These are phyloP conservation scores for Hyaloperonospora brassicae DNA, from an alignment of 352 stramenopile genomes.

Conservation along the genomic window DNA sequence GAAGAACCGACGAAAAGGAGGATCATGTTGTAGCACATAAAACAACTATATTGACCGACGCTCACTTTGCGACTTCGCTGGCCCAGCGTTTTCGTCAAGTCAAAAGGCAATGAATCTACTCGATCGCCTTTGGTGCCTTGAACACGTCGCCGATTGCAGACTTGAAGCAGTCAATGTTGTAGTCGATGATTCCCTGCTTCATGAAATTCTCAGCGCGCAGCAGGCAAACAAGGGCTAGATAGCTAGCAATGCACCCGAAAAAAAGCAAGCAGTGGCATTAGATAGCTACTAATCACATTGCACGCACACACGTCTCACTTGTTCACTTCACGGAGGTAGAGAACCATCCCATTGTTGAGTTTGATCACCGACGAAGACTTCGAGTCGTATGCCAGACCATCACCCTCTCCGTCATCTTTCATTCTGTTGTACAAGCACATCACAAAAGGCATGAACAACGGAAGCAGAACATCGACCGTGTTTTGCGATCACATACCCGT, in stretches of 20 bases:
- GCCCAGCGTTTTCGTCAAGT: neutral
- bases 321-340: constrained; percentile 91
- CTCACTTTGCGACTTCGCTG: constrained; percentile 7
- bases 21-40: constrained; percentile 7
- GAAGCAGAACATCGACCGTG: neutral
- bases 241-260: constrained; percentile 33
- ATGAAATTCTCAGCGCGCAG: constrained; percentile 94
- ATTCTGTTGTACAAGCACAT: constrained; percentile 34
- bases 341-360: constrained; percentile 96
- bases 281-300: constrained; percentile 2
- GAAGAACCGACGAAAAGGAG: neutral
- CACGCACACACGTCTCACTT: constrained; percentile 44
- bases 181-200: constrained; percentile 98
- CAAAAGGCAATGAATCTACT: constrained; percentile 17
- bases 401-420: constrained; percentile 87
- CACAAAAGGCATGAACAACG: neutral
- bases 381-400: constrained; percentile 91
- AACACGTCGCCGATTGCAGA: constrained; percentile 87
- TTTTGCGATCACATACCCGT: constrained; percentile 58
- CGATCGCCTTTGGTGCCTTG: constrained; percentile 53
- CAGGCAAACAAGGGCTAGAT: constrained; percentile 97
- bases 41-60: constrained; percentile 12
- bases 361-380: constrained; percentile 96
- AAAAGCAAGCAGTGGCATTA: constrained; percentile 1
- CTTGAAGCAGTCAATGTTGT: constrained; percentile 98